Evolutionary conservation across 202 grass and related monocot genomes (phyloP).

Genomic region (Miscanthus sacchariflorus): DNA sequence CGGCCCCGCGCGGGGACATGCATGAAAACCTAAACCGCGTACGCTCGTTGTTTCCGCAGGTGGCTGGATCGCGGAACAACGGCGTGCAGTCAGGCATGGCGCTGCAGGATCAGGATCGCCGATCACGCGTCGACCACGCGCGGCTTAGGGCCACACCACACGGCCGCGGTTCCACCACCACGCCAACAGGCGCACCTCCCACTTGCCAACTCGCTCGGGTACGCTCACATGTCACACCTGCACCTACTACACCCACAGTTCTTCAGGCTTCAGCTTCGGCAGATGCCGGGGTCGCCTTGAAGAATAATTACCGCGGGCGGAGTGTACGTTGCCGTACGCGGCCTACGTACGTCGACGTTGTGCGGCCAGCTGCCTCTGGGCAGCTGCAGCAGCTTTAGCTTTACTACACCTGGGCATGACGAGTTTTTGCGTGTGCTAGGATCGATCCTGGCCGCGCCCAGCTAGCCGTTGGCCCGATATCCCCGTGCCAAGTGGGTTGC

Average conservation of each 20-base stretch:
- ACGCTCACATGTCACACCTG: too few species aligned
- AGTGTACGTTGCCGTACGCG: neutral
- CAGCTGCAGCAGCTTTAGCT: too few species aligned
- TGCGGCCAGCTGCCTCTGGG: too few species aligned
- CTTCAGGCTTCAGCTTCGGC: too few species aligned
- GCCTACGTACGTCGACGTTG: neutral
- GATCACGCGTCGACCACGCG: neutral
- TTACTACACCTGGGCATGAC: neutral
- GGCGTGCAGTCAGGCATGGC: neutral
- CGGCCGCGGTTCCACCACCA: neutral
- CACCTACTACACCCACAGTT: too few species aligned
- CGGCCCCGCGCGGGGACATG: neutral
- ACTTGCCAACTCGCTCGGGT: neutral
- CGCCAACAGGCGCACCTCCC: neutral
- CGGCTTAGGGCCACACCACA: neutral
- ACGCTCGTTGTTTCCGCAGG: neutral
- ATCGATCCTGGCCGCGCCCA: neutral
- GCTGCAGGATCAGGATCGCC: neutral
- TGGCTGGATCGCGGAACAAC: neutral
- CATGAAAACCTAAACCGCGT: neutral
- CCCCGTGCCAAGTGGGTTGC: slow-evolving; percentile 2
- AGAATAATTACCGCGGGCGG: too few species aligned
- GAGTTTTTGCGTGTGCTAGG: neutral
- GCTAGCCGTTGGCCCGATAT: neutral
- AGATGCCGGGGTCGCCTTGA: too few species aligned